Conservation (phyloP, 805 yeast species). For the Kodamaea restingae region DNA sequence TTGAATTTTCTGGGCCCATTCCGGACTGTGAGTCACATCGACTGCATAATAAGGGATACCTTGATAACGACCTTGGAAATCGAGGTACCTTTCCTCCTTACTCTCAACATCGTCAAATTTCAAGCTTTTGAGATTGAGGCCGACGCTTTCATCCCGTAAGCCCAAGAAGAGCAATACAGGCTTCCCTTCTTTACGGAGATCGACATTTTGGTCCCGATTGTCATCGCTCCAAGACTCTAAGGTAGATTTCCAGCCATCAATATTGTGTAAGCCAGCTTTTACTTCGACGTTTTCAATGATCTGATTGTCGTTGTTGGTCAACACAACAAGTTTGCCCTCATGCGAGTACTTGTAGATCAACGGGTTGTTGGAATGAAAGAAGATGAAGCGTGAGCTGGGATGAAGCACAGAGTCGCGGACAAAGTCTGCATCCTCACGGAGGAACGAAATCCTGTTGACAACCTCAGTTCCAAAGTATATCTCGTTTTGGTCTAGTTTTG, state of each 20-base stretch:
- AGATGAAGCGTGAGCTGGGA: conserved; percentile 47
- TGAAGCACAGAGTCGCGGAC: conserved; percentile 43
- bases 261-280: conserved; percentile 20
- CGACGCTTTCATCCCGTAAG: conserved; percentile 43
- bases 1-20: conserved; percentile 35
- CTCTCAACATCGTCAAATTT: conserved; percentile 24
- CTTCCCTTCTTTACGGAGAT: conserved; percentile 33
- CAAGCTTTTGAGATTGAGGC: conserved; percentile 28
- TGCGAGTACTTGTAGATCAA: conserved; percentile 27
- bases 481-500: conserved; percentile 7
- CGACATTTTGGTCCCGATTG: conserved; percentile 34
- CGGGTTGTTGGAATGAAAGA: conserved; percentile 31
- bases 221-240: conserved; percentile 26
- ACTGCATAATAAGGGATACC: conserved; percentile 67
- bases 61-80: conserved; percentile 44
- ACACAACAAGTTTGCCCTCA: conserved; percentile 26
- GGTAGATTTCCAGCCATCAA: conserved; percentile 12
- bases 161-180: conserved; percentile 45
- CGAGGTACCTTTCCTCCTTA: conserved; percentile 31
- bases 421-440: conserved; percentile 53
- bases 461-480: conserved; percentile 47
- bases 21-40: conserved; percentile 47
- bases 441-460: conserved; percentile 60
- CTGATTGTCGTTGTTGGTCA: conserved; percentile 36
- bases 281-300: conserved; percentile 15